Conservation (phyloP, 2,329 filamentous ascomycete species). For the Ascosphaera pollenicola region DNA sequence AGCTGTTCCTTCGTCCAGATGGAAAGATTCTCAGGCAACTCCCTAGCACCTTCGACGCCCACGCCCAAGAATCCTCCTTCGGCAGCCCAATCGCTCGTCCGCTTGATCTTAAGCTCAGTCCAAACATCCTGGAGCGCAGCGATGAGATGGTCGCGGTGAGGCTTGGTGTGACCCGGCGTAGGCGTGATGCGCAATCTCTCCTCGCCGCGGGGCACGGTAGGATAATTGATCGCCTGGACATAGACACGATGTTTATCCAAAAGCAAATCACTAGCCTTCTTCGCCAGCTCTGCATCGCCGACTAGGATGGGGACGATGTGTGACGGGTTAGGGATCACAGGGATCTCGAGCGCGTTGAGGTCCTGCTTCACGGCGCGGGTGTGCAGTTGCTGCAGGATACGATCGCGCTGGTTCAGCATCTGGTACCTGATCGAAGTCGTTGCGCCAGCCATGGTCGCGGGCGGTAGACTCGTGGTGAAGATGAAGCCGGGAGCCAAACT, state of each 20-base stretch:
- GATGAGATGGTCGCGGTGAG: constrained; percentile 70
- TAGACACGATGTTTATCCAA: constrained; percentile 83
- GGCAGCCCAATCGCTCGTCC: constrained; percentile 76
- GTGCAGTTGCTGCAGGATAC: constrained; percentile 83
- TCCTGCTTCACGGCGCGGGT: constrained; percentile 84
- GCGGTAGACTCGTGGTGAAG: constrained; percentile 91
- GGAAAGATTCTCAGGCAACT: constrained; percentile 35
- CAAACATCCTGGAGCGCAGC: constrained; percentile 71
- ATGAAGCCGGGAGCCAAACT: constrained; percentile 95
- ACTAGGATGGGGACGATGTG: constrained; percentile 92
- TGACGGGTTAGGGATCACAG: constrained; percentile 91
- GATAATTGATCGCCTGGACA: constrained; percentile 98
- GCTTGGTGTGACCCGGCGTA: constrained; percentile 72
- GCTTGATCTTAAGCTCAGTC: constrained; percentile 71
- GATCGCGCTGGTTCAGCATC: constrained; percentile 62
- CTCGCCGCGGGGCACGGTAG: constrained; percentile 93
- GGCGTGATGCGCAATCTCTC: constrained; percentile 91
- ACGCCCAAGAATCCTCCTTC: constrained; percentile 91
- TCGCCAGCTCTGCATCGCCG: constrained; percentile 80
- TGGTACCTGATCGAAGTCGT: constrained; percentile 87
- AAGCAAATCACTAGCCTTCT: constrained; percentile 77
- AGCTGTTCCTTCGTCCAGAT: constrained; percentile 88
- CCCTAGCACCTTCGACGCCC: constrained; percentile 39
- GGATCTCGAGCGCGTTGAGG: constrained; percentile 59
- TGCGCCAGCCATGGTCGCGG: constrained; percentile 91